Conservation (phyloP, 2,329 filamentous ascomycete species). For the Diaporthe sp. region DNA sequence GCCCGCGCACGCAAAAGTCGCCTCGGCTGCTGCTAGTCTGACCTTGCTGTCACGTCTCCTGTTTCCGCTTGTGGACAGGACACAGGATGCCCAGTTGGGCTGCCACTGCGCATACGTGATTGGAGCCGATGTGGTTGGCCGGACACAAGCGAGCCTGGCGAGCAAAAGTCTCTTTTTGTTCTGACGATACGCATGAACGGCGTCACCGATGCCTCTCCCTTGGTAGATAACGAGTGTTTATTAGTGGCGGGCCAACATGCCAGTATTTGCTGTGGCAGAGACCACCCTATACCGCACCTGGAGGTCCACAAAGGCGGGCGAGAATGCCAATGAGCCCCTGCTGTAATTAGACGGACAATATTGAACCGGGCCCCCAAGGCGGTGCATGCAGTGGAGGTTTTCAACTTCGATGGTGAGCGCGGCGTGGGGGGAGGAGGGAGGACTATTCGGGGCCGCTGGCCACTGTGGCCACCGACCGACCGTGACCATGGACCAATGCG, state of each 20-base stretch:
- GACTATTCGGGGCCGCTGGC: not conserved
- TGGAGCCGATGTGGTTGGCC: not conserved
- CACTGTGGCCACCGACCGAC: slow-evolving; percentile 8
- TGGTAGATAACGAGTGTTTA: slow-evolving; percentile 25
- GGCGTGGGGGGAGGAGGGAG: slow-evolving; percentile 9
- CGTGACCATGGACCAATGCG: not conserved
- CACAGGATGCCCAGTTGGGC: not conserved
- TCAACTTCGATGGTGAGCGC: slow-evolving; percentile 1
- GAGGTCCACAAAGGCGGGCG: slow-evolving; percentile 26
- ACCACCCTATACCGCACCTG: slow-evolving; percentile 27
- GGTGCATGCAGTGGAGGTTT: not conserved
- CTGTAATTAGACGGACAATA: slow-evolving; percentile 32
- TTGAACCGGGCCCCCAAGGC: slow-evolving; percentile 4
- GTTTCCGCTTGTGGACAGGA: slow-evolving; percentile 21
- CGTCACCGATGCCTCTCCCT: slow-evolving; percentile 38
- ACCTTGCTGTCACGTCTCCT: slow-evolving; percentile 9
- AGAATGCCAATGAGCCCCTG: slow-evolving; percentile 32
- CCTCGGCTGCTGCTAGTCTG: slow-evolving; percentile 6
- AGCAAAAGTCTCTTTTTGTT: slow-evolving; percentile 8
- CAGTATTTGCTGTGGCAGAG: slow-evolving; percentile 36
- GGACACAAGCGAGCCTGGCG: slow-evolving; percentile 6
- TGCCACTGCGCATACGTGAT: not conserved
- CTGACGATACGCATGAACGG: slow-evolving; percentile 15
- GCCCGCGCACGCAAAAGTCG: not conserved
- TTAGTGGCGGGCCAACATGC: slow-evolving; percentile 38